phyloP scores from a whole-genome alignment of 2,329 filamentous ascomycete species.

The Verticillium longisporum region DNA sequence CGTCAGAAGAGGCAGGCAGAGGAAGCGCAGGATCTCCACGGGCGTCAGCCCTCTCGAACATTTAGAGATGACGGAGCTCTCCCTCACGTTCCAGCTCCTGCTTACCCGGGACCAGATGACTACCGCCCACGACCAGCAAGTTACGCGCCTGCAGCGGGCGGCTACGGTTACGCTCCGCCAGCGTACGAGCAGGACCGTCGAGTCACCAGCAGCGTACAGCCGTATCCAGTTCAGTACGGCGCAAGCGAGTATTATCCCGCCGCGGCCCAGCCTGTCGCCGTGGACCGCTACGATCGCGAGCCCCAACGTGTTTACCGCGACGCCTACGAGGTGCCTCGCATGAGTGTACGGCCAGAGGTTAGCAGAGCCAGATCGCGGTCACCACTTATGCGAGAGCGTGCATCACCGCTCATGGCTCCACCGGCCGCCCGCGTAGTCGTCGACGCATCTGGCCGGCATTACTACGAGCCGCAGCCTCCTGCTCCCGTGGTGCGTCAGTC shows the following conservation, averaged over 20 bases:
- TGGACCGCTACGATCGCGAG: conserved; percentile 33
- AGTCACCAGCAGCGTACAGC: conserved; percentile 21
- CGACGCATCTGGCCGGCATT: conserved; percentile 79
- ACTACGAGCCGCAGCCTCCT: conserved; percentile 44
- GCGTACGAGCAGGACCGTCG: conserved; percentile 25
- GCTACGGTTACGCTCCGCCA: conserved; percentile 19
- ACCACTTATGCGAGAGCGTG: conserved; percentile 34
- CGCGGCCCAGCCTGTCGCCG: conserved; percentile 33
- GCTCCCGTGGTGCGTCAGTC: conserved; percentile 40
- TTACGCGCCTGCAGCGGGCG: conserved; percentile 4
- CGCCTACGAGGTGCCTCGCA: conserved; percentile 31
- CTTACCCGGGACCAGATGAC: conserved; percentile 26
- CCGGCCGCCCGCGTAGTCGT: conserved; percentile 64
- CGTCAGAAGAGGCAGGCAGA: conserved; percentile 40
- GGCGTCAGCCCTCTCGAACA: conserved; percentile 18
- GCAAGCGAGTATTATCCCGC: conserved; percentile 28
- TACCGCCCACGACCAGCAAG: conserved; percentile 17
- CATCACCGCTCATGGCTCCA: conserved; percentile 41
- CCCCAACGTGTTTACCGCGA: conserved; percentile 37
- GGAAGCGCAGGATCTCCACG: conserved; percentile 30
- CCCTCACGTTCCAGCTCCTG: conserved; percentile 10
- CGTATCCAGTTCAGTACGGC: conserved; percentile 29
- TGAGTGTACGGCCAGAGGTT: conserved; percentile 40
- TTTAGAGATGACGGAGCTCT: conserved; percentile 23
- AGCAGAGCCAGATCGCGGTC: conserved; percentile 43